phyloP scores from a whole-genome alignment of 1,139 yeast species.

The Suhomyces bokatorum region DNA sequence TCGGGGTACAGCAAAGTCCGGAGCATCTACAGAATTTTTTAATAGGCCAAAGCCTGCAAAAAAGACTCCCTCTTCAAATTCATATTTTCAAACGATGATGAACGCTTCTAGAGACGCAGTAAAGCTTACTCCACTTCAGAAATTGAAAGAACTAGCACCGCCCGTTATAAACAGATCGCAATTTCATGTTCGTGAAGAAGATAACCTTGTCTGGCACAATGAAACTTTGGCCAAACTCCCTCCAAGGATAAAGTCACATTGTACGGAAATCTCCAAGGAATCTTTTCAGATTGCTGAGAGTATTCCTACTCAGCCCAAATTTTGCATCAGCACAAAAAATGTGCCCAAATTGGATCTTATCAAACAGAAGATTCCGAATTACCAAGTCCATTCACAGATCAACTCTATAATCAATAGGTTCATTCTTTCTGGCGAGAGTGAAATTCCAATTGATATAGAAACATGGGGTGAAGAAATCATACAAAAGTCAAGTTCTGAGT shows the following conservation, averaged over 20 bases:
- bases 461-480: background rate
- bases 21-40: slow-evolving; percentile 14
- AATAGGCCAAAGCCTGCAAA: slow-evolving; percentile 14
- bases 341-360: slow-evolving; percentile 9
- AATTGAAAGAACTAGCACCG: slow-evolving; percentile 21
- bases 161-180: slow-evolving; percentile 15
- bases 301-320: background rate
- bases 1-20: background rate
- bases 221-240: background rate
- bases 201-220: slow-evolving; percentile 2
- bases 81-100: slow-evolving; percentile 18
- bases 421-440: slow-evolving; percentile 8
- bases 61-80: slow-evolving; percentile 2
- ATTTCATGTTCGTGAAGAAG: slow-evolving; percentile 19
- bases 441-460: background rate
- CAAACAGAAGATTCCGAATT: slow-evolving; percentile 10
- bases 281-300: background rate
- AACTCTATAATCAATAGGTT: slow-evolving; percentile 24
- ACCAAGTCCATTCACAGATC: slow-evolving; percentile 17
- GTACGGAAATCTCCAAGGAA: background rate
- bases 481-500: slow-evolving; percentile 1
- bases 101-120: slow-evolving; percentile 22
- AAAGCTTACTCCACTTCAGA: slow-evolving; percentile 21
- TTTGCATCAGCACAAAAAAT: background rate
- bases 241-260: background rate